A percentile compares a stretch with the other conserved stretches of the same genome.
phyloP scores from a whole-genome alignment of 1,284 basidiomycete genomes.

The Tetrapyrgos nigripes region DNA sequence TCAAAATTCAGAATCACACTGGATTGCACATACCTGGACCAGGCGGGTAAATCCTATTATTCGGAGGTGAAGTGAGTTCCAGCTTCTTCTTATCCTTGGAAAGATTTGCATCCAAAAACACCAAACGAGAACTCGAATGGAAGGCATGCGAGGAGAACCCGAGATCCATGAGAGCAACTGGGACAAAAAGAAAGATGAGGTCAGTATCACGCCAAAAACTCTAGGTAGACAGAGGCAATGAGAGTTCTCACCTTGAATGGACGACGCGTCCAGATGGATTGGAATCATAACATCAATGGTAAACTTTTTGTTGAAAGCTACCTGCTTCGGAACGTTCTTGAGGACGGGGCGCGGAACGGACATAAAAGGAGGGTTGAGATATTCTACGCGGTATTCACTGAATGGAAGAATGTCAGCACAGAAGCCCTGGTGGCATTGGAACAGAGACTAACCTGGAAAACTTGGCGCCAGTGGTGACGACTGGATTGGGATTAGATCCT shows the following conservation, averaged over 20 bases:
- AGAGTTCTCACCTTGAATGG: no score
- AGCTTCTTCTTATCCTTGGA: slow-evolving; percentile 42
- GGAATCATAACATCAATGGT: slow-evolving; percentile 41
- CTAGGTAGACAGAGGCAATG: no score
- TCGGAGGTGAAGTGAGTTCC: slow-evolving; percentile 49
- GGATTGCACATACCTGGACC: slow-evolving; percentile 47
- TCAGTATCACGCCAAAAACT: no score
- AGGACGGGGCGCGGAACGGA: slow-evolving; percentile 41
- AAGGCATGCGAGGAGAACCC: slow-evolving; percentile 56
- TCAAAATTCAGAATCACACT: not conserved
- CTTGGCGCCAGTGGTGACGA: slow-evolving; percentile 33
- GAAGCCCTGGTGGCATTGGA: no score
- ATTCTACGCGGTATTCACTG: slow-evolving; percentile 58
- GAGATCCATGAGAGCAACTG: slow-evolving; percentile 52
- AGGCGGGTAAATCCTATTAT: slow-evolving; percentile 53
- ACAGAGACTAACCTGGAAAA: slow-evolving; percentile 33
- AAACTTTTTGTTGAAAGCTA: slow-evolving; percentile 47
- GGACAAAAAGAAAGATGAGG: not conserved
- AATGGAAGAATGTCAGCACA: no score
- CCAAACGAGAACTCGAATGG: slow-evolving; percentile 50
- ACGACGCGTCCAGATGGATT: slow-evolving; percentile 27
- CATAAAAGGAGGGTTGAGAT: slow-evolving; percentile 54
- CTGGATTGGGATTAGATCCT: slow-evolving; percentile 55
- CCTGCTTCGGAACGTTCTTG: slow-evolving; percentile 40
- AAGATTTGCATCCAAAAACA: slow-evolving; percentile 49